Percentiles rank a stretch among this genome's conserved stretches.
phyloP scores from a whole-genome alignment of 768 basidiomycete species.

The Amanita molliuscula region DNA sequence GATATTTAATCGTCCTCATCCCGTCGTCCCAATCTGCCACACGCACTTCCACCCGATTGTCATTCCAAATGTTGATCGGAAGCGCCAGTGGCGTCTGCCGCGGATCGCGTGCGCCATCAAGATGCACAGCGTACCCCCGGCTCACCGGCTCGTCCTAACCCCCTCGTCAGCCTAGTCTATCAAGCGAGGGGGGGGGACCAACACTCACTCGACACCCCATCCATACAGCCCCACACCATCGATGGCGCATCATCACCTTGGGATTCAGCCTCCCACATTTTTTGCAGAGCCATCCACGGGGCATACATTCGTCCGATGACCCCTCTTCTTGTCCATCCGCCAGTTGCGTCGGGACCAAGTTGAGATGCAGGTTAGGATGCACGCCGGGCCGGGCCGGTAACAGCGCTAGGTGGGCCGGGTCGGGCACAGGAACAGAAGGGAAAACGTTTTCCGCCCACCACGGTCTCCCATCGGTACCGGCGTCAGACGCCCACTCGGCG shows the following conservation, averaged over 20 bases:
- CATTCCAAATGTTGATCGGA: constrained; percentile 1
- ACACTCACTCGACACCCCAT: constrained; percentile 1
- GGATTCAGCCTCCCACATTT: constrained; percentile 7
- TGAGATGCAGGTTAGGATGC: background rate
- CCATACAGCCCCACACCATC: constrained; percentile 1
- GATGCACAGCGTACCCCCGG: constrained; percentile 1
- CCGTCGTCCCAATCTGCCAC: constrained; percentile 8
- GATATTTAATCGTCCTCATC: constrained; percentile 7
- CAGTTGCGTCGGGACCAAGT: constrained; percentile 1
- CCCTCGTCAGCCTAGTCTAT: background rate
- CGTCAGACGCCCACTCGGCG: background rate
- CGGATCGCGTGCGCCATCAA: background rate
- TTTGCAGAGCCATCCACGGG: constrained; percentile 5
- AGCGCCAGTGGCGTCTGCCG: background rate
- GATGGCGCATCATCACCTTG: constrained; percentile 7
- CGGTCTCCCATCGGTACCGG: background rate
- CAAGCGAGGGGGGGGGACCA: background rate
- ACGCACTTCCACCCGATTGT: background rate
- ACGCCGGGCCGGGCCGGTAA: background rate
- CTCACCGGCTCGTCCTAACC: background rate
- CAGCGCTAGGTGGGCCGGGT: background rate
- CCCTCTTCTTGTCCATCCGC: constrained; percentile 5
- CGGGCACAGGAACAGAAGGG: background rate
- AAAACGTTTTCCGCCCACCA: constrained; percentile 1
- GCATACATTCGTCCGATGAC: constrained; percentile 4